Conservation (phyloP, 2,329 filamentous ascomycete genomes). For the Rhynchosporium graminicola region DNA sequence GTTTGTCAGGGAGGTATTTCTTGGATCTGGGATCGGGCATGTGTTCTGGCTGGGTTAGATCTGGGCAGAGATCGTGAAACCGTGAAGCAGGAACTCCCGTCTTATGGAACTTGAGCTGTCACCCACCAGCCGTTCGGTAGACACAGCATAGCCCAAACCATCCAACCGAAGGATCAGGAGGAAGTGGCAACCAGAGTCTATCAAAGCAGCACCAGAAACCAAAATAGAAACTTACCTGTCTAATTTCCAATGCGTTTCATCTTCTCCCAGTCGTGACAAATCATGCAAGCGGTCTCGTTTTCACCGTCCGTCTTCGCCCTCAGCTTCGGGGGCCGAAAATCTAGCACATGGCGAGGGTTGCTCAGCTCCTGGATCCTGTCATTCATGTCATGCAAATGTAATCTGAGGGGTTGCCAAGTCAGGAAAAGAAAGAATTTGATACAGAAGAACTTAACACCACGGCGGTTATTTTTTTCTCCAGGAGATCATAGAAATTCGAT, state of each 20-base stretch:
- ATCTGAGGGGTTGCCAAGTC: no score
- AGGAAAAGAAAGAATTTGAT: no score
- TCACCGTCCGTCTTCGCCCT: neutral
- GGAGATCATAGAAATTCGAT: no score
- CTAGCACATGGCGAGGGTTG: neutral
- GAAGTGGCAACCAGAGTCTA: neutral
- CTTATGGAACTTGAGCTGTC: neutral
- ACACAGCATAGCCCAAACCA: neutral
- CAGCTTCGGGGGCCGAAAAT: constrained; percentile 21
- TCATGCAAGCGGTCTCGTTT: constrained; percentile 11
- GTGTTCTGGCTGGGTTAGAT: neutral
- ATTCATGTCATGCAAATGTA: no score
- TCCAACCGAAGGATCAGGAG: neutral
- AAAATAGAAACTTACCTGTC: constrained; percentile 17
- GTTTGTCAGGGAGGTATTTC: neutral
- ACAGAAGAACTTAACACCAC: no score
- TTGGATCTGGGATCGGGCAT: neutral
- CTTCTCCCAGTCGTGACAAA: neutral
- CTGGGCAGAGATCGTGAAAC: neutral
- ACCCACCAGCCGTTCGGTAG: neutral
- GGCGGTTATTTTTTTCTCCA: no score
- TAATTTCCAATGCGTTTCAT: constrained; percentile 7
- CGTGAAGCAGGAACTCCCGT: neutral
- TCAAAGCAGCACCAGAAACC: constrained; percentile 21
- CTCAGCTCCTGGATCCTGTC: constrained; percentile 1